Base-by-base conservation (phyloP, 495 filamentous ascomycete genomes). In the Talaromyces nanjingensis region DNA sequence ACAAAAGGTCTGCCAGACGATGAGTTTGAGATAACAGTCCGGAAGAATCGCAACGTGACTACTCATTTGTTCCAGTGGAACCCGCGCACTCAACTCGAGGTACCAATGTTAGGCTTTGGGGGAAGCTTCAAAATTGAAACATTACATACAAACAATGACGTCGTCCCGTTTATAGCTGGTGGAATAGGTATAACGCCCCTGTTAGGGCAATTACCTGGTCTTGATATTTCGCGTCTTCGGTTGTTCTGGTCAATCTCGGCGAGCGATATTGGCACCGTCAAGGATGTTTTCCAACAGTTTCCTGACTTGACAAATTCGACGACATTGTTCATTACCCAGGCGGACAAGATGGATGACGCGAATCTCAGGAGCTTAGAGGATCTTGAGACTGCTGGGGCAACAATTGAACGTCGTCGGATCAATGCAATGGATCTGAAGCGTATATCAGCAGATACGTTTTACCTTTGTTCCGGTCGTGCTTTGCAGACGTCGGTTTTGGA, bases 151-250 rank as follows among this genome's bases (percentile, higher is more conserved):
- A 69, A 59, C 52, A 77, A 70, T 56, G 72, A 66, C 16, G 65
- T 66, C 27, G 11, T 65, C 2, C 70, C 71, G 3, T 92, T 90
- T 68, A 73, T 93, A 6, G 89, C 89, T 49, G 89, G 85, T 1
- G 91, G 91, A 1, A 89, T 96, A 16, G 91, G 91, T 2, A 90
- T 93, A 65, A 96, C 90, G 39, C 91, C 90, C 3, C 65, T 93
- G 9, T 78, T 93, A 31, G 83, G 86, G 4, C 88, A 91, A 63
- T 76, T 86, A 20, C 68, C 75, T 2, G 70, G 70, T 11, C 65
- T 87, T 14, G 69, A 84, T 63, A 65, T 78, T n/a, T 67, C 63
- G 24, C 70, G 65, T 14, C 66, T 91, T 49, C 71, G 70, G 39
- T 66, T 92, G n/a, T 73, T 89, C 16, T 93, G 90, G 91, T 85